Percentiles rank a stretch among this genome's conserved stretches.
phyloP scores from a whole-genome alignment of 1,139 yeast genomes.

The Yamadazyma aaseri region DNA sequence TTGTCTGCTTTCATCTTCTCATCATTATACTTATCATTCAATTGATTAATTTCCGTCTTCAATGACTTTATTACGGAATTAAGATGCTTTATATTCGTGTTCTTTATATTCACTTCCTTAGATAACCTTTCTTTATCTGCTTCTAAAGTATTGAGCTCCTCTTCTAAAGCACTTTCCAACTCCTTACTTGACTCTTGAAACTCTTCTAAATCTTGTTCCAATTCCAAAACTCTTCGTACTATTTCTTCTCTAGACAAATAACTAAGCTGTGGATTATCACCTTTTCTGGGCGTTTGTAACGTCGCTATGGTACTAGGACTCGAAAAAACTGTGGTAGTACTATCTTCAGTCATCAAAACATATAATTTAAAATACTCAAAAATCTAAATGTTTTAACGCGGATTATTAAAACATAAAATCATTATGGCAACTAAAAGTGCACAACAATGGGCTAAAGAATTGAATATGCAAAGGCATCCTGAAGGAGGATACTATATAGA shows the following conservation, averaged over 20 bases:
- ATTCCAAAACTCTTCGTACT: slow-evolving; percentile 29
- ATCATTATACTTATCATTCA: slow-evolving; percentile 19
- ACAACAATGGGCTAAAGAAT: slow-evolving; percentile 15
- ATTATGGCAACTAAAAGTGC: slow-evolving; percentile 10
- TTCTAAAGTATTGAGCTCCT: slow-evolving; percentile 39
- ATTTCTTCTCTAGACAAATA: slow-evolving; percentile 26
- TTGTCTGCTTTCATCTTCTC: slow-evolving; percentile 21
- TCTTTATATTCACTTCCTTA: slow-evolving; percentile 9
- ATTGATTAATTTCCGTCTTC: slow-evolving; percentile 22
- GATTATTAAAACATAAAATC: neutral
- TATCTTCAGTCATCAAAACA: no score
- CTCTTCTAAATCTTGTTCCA: slow-evolving; percentile 37
- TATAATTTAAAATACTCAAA: no score
- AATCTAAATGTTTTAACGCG: no score
- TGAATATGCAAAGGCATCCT: slow-evolving; percentile 16
- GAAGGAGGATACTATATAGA: slow-evolving; percentile 20
- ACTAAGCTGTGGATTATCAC: neutral
- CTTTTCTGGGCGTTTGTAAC: slow-evolving; percentile 1
- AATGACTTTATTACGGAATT: slow-evolving; percentile 7
- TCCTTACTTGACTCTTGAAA: slow-evolving; percentile 46
- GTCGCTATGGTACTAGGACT: neutral
- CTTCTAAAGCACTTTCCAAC: slow-evolving; percentile 44
- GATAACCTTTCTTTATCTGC: slow-evolving; percentile 20
- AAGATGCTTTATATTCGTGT: slow-evolving; percentile 6
- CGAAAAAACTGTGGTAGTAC: no score